phyloP scores from a whole-genome alignment of 306 rosid species.

The Notholithocarpus densiflorus region DNA sequence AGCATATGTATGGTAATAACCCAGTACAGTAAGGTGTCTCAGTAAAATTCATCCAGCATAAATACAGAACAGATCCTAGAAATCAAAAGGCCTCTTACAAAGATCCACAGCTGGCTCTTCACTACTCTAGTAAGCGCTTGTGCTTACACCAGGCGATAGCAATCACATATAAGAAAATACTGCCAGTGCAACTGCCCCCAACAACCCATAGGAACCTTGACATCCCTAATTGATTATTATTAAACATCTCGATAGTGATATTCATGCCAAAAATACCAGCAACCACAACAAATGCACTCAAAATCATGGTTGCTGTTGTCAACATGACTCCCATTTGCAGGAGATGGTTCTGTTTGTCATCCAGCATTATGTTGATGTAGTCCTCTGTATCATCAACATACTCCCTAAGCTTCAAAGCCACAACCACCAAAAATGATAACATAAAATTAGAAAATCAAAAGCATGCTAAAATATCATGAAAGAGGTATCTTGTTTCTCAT shows the following conservation, averaged over 20 bases:
- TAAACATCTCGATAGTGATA: constrained; percentile 66
- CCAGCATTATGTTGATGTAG: constrained; percentile 97
- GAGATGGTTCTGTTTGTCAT: constrained; percentile 97
- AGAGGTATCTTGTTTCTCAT: too few relatives aligned
- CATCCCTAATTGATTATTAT: constrained; percentile 28
- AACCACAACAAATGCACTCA: constrained; percentile 83
- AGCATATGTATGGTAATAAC: background rate
- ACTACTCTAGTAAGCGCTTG: constrained; percentile 61
- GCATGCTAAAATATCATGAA: background rate
- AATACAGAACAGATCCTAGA: background rate
- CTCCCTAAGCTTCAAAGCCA: constrained; percentile 71
- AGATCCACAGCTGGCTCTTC: background rate
- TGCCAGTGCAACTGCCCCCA: constrained; percentile 45
- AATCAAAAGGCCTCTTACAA: background rate
- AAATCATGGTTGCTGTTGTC: constrained; percentile 89
- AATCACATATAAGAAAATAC: constrained; percentile 45
- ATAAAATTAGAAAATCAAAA: background rate
- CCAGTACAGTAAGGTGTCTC: background rate
- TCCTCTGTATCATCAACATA: constrained; percentile 98
- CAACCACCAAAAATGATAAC: constrained; percentile 1
- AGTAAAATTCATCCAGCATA: background rate
- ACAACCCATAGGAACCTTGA: constrained; percentile 61
- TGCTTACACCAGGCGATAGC: constrained; percentile 73
- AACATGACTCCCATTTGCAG: constrained; percentile 99
- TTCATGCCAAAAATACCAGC: constrained; percentile 97